Evolutionary conservation across 2,329 filamentous ascomycete species (phyloP), one percentile per base, ranked within the genome.

Genomic region (Epichloe sylvatica): DNA sequence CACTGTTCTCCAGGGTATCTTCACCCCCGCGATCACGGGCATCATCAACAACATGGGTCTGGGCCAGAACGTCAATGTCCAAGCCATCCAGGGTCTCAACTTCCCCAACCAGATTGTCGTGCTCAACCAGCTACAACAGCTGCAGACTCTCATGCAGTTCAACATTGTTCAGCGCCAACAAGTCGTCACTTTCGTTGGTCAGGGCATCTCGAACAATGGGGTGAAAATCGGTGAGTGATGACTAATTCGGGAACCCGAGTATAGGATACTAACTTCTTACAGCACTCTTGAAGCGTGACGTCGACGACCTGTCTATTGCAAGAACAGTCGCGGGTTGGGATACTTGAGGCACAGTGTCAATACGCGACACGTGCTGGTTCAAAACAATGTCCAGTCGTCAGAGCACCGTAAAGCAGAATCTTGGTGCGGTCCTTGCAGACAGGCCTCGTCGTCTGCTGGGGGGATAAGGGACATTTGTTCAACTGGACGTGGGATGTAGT

Each of bases 281-380:
- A 46, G 44, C 34, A 21, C 11, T 46, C 17, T n/a, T 46, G 3
- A 37, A 46, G 34, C 63, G 49, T 66, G 62, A 56, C 63, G 51
- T 62, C 70, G 49, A 63, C 67, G 53, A 58, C 67, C 40, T 65
- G 63, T 50, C 36, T 37, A n/a, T 13, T 6, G 36, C 13, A n/a
- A 37, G 36, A 37, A 13, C 36, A 37, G 36, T 37, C 36, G 36
- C 30, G 30, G 30, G 3, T 1, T 11, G 8, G 30, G 30, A 30
- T 11, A 30, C 30, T 30, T 30, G 30, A 30, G 30, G 30, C 8
- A 30, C 25, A 30, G 30, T 11, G 30, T 30, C 30, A 30, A 11
- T 11, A 30, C 30, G 30, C 30, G 30, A 30, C 30, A 30, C 3
- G 30, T 30, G 30, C 30, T 9, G 30, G 8, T 30, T 30, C 30